Evolutionary conservation across 176 grass and related monocot species (phyloP).

Genomic region (Paspalum notatum): DNA sequence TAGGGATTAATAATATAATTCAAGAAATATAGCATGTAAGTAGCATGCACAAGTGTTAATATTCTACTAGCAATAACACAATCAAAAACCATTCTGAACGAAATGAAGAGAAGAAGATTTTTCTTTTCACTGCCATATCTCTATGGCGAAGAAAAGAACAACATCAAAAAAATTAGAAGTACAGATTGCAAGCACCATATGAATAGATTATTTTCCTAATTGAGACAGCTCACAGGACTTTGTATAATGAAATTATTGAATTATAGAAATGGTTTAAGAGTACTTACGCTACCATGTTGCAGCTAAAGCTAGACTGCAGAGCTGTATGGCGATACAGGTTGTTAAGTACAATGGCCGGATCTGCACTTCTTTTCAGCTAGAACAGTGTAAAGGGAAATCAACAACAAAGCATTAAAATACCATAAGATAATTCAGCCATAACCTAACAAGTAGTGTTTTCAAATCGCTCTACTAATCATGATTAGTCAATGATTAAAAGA

Average conservation of each 20-base stretch:
- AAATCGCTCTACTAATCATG: too few relatives aligned
- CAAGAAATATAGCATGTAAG: conserved; percentile 21
- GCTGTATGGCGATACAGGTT: conserved; percentile 90
- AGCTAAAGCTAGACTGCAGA: conserved; percentile 97
- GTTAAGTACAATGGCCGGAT: conserved; percentile 86
- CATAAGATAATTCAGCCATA: conserved; percentile 1
- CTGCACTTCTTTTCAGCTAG: conserved; percentile 83
- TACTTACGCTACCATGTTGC: conserved; percentile 99
- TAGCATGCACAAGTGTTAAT: conserved; percentile 19
- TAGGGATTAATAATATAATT: neutral
- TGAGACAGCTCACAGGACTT: conserved; percentile 25
- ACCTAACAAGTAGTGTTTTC: neutral
- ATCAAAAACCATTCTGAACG: neutral
- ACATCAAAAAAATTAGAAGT: conserved; percentile 18
- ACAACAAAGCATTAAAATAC: conserved; percentile 14
- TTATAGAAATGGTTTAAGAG: conserved; percentile 28
- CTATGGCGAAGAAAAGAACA: conserved; percentile 7
- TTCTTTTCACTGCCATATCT: neutral
- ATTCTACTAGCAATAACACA: neutral
- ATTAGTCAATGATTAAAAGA: too few relatives aligned
- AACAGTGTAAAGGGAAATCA: conserved; percentile 38
- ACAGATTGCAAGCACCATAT: conserved; percentile 21
- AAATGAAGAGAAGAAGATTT: neutral
- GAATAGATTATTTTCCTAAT: conserved; percentile 15
- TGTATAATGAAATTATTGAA: neutral